Evolutionary conservation across 441 rosid genomes (phyloP).

Genomic region (Viola pubescens): DNA sequence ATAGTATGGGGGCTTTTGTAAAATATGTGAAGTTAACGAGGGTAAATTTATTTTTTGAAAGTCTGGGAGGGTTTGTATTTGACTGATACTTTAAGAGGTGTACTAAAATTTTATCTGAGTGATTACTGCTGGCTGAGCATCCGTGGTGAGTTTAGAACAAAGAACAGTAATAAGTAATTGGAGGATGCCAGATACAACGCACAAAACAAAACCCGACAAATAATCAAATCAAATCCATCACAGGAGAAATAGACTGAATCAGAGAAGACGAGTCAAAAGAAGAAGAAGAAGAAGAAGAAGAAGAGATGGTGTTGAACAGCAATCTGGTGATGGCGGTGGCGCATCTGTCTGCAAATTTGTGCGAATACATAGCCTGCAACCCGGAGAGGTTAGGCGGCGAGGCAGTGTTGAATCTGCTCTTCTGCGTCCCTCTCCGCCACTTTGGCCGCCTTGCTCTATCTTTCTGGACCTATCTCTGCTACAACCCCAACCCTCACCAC

Average conservation of each 20-base stretch:
- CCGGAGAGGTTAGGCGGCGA: conserved; percentile 64
- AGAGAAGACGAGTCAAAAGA: background rate
- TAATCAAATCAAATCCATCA: background rate
- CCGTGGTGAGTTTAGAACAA: too few species aligned
- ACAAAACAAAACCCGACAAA: too few species aligned
- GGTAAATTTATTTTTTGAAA: too few species aligned
- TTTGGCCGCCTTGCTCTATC: conserved; percentile 52
- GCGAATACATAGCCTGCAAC: conserved; percentile 83
- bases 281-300: background rate
- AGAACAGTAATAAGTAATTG: too few species aligned
- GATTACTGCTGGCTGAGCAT: too few species aligned
- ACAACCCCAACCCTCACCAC: conserved; percentile 23
- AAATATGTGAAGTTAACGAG: too few species aligned
- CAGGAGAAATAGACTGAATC: background rate
- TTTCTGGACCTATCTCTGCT: conserved; percentile 52
- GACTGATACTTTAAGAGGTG: too few species aligned
- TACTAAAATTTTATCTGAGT: too few species aligned
- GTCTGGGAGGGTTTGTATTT: too few species aligned
- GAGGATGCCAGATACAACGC: background rate
- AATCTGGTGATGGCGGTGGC: conserved; percentile 51
- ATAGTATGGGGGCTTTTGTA: too few species aligned
- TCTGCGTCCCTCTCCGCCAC: conserved; percentile 51
- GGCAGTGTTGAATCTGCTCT: conserved; percentile 52
- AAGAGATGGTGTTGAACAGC: conserved; percentile 68
- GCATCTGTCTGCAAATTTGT: conserved; percentile 51